These are phyloP conservation scores for Citrus unshiu DNA, from an alignment of 345 rosid species.

Conservation along the genomic window DNA sequence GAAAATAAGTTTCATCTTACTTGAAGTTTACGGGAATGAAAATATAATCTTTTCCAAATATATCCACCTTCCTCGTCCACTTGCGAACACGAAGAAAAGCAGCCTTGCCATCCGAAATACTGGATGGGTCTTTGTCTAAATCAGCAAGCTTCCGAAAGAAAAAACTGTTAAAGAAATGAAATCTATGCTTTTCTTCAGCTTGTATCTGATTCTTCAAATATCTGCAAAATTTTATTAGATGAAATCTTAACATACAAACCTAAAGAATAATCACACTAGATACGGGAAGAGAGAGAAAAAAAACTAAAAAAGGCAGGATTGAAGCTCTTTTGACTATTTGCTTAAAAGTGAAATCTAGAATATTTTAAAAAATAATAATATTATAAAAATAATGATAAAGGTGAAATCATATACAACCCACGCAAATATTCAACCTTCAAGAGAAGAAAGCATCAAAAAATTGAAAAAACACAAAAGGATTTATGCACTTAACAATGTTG, in stretches of 20 bases:
- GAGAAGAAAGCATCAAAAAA: background rate
- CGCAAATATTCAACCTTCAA: background rate
- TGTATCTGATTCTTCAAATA: conserved; percentile 67
- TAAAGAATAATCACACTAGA: background rate
- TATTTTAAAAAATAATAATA: background rate
- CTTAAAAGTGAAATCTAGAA: background rate
- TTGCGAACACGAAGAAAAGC: conserved; percentile 91
- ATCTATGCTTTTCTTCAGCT: conserved; percentile 50
- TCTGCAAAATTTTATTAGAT: conserved; percentile 28
- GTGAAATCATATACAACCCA: background rate
- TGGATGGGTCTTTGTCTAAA: conserved; percentile 75
- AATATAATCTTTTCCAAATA: conserved; percentile 85
- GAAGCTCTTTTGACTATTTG: background rate
- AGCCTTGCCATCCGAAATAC: conserved; percentile 65
- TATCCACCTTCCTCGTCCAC: conserved; percentile 91
- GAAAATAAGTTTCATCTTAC: conserved; percentile 28
- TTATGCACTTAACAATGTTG: background rate
- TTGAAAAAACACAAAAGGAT: background rate
- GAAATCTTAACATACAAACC: background rate
- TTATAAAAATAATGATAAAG: background rate
- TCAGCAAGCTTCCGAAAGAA: conserved; percentile 97
- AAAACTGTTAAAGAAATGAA: conserved; percentile 92
- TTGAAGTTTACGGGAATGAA: conserved; percentile 93
- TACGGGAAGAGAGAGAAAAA: too few species aligned
- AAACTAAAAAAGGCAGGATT: background rate